These are phyloP conservation scores for Diversispora epigaea DNA, from an alignment of 192 early-diverging fungal species.

Conservation along the genomic window DNA sequence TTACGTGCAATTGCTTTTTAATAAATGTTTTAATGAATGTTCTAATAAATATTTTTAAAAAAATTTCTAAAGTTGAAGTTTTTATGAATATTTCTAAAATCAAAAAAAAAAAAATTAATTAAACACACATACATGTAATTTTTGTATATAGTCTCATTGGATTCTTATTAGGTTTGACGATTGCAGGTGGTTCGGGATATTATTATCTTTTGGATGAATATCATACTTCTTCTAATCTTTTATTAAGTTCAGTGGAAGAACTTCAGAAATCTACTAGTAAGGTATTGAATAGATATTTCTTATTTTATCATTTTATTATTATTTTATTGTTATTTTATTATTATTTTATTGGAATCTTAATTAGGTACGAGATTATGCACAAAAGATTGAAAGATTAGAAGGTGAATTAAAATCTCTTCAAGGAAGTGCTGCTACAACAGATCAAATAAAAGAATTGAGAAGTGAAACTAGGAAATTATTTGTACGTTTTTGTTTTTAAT, in stretches of 20 bases:
- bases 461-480: constrained; percentile 56
- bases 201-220: constrained; percentile 88
- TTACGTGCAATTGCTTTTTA: no score
- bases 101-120: no score
- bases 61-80: no score
- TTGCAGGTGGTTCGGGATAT: constrained; percentile 73
- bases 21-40: no score
- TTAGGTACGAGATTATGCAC: constrained; percentile 69
- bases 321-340: neutral
- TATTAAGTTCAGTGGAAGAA: constrained; percentile 77
- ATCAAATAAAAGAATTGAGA: constrained; percentile 54
- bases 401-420: constrained; percentile 57
- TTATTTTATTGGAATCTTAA: neutral
- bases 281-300: constrained; percentile 39
- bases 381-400: constrained; percentile 78
- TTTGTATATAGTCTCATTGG: constrained; percentile 61
- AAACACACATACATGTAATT: no score
- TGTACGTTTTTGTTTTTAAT: constrained; percentile 24
- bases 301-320: no score
- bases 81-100: no score
- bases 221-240: constrained; percentile 63
- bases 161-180: constrained; percentile 74
- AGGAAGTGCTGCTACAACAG: constrained; percentile 56
- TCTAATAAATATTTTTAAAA: no score
- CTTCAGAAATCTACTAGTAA: constrained; percentile 75